phyloP scores from a whole-genome alignment of 2,329 filamentous ascomycete species.

The Penicillium sp. region DNA sequence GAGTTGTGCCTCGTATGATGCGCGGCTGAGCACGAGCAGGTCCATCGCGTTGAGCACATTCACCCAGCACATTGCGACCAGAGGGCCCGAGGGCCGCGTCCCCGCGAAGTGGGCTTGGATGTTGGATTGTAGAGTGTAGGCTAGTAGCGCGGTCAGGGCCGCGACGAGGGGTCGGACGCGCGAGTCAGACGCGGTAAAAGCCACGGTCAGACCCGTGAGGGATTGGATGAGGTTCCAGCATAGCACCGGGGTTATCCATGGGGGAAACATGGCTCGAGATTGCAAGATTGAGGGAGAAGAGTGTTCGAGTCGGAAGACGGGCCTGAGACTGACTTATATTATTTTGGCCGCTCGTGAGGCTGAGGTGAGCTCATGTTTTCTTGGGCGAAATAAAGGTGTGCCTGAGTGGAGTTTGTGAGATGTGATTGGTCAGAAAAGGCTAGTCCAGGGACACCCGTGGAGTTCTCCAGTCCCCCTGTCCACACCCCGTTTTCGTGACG shows the following conservation, averaged over 20 bases:
- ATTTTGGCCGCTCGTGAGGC: no score
- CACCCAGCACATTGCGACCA: conserved; percentile 29
- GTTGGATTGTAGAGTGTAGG: conserved; percentile 16
- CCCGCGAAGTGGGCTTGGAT: conserved; percentile 7
- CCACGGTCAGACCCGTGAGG: conserved; percentile 18
- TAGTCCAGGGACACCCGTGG: no score
- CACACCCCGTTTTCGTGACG: no score
- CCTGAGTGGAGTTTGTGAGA: no score
- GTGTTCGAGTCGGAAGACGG: not conserved
- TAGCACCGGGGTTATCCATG: conserved; percentile 16
- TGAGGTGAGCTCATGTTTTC: no score
- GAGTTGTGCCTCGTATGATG: conserved; percentile 19
- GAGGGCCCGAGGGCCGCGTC: conserved; percentile 18
- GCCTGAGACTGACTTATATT: not conserved
- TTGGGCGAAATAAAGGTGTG: no score
- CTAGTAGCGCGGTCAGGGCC: conserved; percentile 17
- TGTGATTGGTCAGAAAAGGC: no score
- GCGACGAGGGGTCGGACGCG: conserved; percentile 10
- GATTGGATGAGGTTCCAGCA: conserved; percentile 24
- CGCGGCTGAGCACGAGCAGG: conserved; percentile 24
- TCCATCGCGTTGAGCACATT: conserved; percentile 30
- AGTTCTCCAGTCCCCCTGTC: no score
- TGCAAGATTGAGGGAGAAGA: not conserved
- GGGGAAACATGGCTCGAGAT: not conserved
- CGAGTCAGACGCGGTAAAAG: conserved; percentile 19